Evolutionary conservation across 768 basidiomycete genomes (phyloP), one percentile per base, ranked within the genome.

Genomic region (Phlebiopsis flavidoalba): DNA sequence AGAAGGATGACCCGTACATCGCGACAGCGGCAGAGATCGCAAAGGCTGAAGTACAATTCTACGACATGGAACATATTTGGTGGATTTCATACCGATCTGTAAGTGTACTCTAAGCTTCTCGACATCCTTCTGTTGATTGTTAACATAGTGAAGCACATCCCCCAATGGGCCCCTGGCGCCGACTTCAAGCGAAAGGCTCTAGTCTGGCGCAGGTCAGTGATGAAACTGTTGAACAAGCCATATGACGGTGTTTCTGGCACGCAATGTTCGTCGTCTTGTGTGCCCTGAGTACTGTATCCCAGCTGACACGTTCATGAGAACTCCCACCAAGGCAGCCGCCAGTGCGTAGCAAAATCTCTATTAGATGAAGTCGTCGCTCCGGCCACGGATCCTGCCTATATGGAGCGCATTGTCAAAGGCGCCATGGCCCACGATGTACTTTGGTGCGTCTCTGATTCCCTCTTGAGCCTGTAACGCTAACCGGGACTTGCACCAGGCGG

Each of bases 111-210:
- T 11, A 2, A 17, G 3, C 11, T 19, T 31, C 6, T 19, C 14
- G 8, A 4, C 1, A 11, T 48, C 5, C 12, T 19, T 5, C n/a
- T 36, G 8, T 10, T 46, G 37, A 8, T 17, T 2, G 0, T 55
- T 2, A n/a, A 8, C 26, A 12, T 33, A 69, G 67, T 68, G 53
- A 67, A 69, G 51, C 60, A 69, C 46, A 10, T 69, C 19, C 67
- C 66, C 1, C 48, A 54, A n/a, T 67, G 67, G 67, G 53, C 65
- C 45, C 67, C 58, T 5, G 67, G 67, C 12, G 66, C 65, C n/a
- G 53, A 22, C 10, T 69, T 67, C 55, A 53, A 63, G 33, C 49
- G 46, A 31, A 26, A 57, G 11, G 67, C 67, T 12, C 46, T 47
- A 5, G 35, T 19, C 5, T 64, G 60, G 61, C 58, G 60, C 8